Conservation (phyloP, 2,329 filamentous ascomycete genomes). For the Penicillium italicum region DNA sequence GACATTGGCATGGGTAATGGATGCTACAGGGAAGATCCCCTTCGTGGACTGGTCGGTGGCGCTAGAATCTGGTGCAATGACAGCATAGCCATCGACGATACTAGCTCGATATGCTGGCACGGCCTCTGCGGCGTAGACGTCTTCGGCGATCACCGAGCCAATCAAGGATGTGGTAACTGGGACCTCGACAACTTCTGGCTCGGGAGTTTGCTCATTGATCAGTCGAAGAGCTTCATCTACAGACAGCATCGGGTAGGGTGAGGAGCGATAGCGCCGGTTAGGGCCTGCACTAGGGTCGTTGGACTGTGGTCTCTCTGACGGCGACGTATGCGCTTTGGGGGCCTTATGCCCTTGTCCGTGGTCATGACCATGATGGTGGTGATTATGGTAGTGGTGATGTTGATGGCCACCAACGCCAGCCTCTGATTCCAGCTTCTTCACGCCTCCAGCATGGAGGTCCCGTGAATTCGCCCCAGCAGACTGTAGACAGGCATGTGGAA, state of each 20-base stretch:
- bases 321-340: slow-evolving; percentile 70
- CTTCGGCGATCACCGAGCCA: slow-evolving; percentile 75
- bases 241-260: slow-evolving; percentile 86
- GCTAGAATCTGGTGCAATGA: slow-evolving; percentile 56
- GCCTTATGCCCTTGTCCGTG: slow-evolving; percentile 61
- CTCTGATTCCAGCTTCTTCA: slow-evolving; percentile 78
- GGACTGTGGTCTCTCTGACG: slow-evolving; percentile 55
- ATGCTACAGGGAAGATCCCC: slow-evolving; percentile 79
- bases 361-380: slow-evolving; percentile 53
- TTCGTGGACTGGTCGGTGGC: slow-evolving; percentile 60
- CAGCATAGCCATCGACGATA: slow-evolving; percentile 94
- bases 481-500: slow-evolving; percentile 93
- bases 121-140: slow-evolving; percentile 73
- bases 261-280: slow-evolving; percentile 71
- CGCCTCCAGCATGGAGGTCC: slow-evolving; percentile 71
- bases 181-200: slow-evolving; percentile 53
- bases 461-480: slow-evolving; percentile 80
- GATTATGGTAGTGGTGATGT: slow-evolving; percentile 39
- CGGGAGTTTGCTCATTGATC: slow-evolving; percentile 70
- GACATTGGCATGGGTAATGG: slow-evolving; percentile 79
- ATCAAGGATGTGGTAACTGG: slow-evolving; percentile 65
- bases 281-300: slow-evolving; percentile 60
- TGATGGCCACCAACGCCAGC: slow-evolving; percentile 57
- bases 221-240: slow-evolving; percentile 74
- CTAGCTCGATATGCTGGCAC: slow-evolving; percentile 94